phyloP scores from a whole-genome alignment of 2,329 filamentous ascomycete genomes.

The Arachnopeziza araneosa region DNA sequence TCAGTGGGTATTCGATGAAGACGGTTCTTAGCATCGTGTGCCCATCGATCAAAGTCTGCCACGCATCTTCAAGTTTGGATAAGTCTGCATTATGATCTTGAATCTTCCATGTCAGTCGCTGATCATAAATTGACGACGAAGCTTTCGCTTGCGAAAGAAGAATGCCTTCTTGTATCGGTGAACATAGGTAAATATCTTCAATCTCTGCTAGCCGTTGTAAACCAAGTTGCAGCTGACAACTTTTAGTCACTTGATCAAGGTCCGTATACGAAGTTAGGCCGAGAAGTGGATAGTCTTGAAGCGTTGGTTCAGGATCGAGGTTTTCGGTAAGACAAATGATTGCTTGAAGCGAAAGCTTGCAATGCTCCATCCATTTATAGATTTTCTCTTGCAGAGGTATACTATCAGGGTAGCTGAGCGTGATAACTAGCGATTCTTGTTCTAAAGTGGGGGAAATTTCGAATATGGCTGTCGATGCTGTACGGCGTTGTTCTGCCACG shows the following conservation, averaged over 20 bases:
- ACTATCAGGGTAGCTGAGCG: too few relatives aligned
- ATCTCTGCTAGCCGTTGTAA: background rate
- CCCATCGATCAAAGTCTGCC: background rate
- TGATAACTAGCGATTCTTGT: too few relatives aligned
- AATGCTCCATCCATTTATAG: too few relatives aligned
- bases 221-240: background rate
- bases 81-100: too few relatives aligned
- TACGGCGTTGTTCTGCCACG: too few relatives aligned
- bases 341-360: too few relatives aligned
- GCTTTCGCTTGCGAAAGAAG: background rate
- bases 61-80: background rate
- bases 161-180: conserved; percentile 1
- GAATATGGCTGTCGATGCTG: too few relatives aligned
- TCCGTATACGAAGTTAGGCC: background rate
- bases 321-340: too few relatives aligned
- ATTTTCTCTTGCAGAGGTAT: too few relatives aligned
- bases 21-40: background rate
- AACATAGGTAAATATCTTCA: conserved; percentile 1
- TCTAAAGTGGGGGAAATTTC: too few relatives aligned
- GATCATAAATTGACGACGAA: background rate
- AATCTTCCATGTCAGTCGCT: background rate
- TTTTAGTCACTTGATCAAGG: background rate
- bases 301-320: too few relatives aligned
- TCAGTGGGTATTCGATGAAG: background rate
- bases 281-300: conserved; percentile 11